phyloP scores from a whole-genome alignment of 306 rosid species.

The Luffa aegyptiaca region DNA sequence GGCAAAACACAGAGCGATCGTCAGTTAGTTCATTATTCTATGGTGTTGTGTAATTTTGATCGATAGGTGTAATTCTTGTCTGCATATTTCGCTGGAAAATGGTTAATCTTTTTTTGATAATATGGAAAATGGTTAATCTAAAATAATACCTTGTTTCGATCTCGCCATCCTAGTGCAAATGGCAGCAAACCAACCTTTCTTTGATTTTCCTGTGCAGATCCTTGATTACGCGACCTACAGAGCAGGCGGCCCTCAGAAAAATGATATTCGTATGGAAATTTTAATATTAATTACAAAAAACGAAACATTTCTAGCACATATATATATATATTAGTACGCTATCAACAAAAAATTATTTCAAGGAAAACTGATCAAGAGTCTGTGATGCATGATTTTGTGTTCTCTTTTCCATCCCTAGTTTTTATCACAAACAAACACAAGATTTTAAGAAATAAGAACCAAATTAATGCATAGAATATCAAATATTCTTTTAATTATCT shows the following conservation, averaged over 20 bases:
- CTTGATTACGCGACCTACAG: constrained; percentile 35
- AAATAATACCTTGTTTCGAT: constrained; percentile 54
- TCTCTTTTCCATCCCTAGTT: background rate
- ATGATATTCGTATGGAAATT: constrained; percentile 3
- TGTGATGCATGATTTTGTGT: background rate
- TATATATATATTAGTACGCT: background rate
- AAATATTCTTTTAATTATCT: background rate
- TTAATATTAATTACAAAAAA: background rate
- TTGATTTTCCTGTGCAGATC: constrained; percentile 31
- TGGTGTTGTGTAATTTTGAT: background rate
- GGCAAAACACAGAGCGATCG: too few species aligned
- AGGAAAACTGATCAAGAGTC: background rate
- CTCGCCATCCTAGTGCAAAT: constrained; percentile 94
- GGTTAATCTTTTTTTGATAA: too few species aligned
- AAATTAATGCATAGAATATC: background rate
- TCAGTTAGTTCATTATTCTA: background rate
- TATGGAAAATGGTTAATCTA: background rate
- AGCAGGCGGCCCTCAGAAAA: constrained; percentile 17
- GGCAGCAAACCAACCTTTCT: constrained; percentile 49
- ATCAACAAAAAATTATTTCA: background rate
- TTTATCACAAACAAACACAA: background rate
- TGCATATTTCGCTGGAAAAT: background rate
- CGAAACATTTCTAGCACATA: background rate
- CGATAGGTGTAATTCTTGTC: background rate
- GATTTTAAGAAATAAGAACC: background rate